Percentiles rank a stretch among this genome's conserved stretches.
Conservation (phyloP, 2,329 filamentous ascomycete genomes). For the Colletotrichum sidae region DNA sequence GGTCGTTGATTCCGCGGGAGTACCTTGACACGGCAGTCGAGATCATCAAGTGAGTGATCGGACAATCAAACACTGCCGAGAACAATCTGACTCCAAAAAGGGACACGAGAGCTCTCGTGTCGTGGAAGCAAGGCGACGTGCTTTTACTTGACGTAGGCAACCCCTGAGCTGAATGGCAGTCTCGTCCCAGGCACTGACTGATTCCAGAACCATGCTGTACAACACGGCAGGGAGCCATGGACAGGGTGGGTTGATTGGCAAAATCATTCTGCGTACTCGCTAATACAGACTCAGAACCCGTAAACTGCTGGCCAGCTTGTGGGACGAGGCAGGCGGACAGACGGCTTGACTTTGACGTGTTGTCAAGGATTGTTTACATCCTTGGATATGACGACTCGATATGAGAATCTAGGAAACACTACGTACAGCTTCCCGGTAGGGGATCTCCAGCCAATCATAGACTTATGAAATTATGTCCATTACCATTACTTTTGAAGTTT, state of each 20-base stretch:
- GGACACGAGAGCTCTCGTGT: constrained; percentile 37
- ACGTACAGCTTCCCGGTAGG: too few species aligned
- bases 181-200: background rate
- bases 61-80: background rate
- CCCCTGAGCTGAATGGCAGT: background rate
- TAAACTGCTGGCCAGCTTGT: constrained; percentile 40
- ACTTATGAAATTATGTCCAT: too few species aligned
- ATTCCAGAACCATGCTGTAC: constrained; percentile 41
- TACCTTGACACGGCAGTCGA: constrained; percentile 42
- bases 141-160: constrained; percentile 41
- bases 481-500: too few species aligned
- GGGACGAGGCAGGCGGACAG: constrained; percentile 34
- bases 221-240: constrained; percentile 43
- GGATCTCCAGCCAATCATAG: too few species aligned
- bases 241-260: constrained; percentile 31
- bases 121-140: constrained; percentile 40
- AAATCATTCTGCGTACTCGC: too few species aligned
- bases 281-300: constrained; percentile 5
- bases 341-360: background rate
- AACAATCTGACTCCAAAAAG: background rate
- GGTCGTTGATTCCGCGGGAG: constrained; percentile 39
- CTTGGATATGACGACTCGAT: background rate
- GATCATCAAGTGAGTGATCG: constrained; percentile 36
- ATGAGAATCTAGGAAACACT: background rate
- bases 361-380: background rate